Percentiles rank a stretch among this genome's conserved stretches.
Evolutionary conservation across 1,284 basidiomycete species (phyloP).

Genomic region (Tremellales sp.): DNA sequence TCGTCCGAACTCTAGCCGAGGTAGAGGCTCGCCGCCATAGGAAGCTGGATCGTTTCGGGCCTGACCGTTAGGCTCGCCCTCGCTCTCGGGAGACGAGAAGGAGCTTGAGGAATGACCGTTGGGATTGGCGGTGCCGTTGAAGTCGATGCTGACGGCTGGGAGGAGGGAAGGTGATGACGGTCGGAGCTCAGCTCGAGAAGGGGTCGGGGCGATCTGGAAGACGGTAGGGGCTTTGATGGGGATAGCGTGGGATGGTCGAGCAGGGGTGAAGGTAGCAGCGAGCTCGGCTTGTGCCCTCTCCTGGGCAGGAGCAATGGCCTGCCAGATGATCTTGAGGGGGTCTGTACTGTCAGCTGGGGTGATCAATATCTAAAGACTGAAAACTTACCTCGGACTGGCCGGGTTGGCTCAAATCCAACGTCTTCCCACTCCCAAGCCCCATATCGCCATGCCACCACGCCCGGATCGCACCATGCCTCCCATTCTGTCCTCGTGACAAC

Average conservation of each 20-base stretch:
- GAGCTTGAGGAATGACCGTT: neutral
- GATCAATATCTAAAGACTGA: neutral
- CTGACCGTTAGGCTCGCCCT: neutral
- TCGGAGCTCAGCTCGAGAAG: slow-evolving; percentile 15
- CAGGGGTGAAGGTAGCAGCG: slow-evolving; percentile 16
- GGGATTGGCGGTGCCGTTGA: neutral
- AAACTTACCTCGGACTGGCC: slow-evolving; percentile 33
- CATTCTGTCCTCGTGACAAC: slow-evolving; percentile 30
- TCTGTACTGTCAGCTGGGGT: slow-evolving; percentile 15
- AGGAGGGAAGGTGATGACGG: slow-evolving; percentile 19
- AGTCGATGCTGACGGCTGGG: slow-evolving; percentile 20
- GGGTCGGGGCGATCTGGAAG: slow-evolving; percentile 39
- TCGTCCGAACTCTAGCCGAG: slow-evolving; percentile 13
- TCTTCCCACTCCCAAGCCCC: slow-evolving; percentile 48
- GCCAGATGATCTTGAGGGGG: slow-evolving; percentile 38
- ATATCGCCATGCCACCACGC: slow-evolving; percentile 44
- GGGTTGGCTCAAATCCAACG: slow-evolving; percentile 40
- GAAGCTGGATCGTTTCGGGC: neutral
- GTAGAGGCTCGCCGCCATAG: neutral
- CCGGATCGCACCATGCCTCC: slow-evolving; percentile 49
- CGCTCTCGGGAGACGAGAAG: neutral
- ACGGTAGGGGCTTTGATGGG: slow-evolving; percentile 44
- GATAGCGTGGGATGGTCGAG: slow-evolving; percentile 39
- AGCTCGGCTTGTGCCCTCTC: slow-evolving; percentile 3
- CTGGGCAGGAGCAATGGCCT: slow-evolving; percentile 16